Evolutionary conservation across 208 protist genomes (phyloP).

Genomic region (Trypanosoma melophagium): DNA sequence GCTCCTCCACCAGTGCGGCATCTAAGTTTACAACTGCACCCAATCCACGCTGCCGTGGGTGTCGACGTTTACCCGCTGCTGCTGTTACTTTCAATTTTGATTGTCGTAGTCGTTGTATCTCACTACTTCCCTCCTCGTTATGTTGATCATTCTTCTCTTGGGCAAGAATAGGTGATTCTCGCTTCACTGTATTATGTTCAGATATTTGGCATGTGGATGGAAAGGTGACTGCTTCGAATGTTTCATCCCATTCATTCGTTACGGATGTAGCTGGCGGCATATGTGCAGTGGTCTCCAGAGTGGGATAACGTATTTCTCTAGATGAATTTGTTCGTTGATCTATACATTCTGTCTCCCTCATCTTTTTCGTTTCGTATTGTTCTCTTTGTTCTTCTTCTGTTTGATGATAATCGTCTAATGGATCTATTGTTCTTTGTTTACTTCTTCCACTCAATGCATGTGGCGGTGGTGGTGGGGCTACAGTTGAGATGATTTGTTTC

Average conservation of each 20-base stretch:
- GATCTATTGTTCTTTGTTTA: background rate
- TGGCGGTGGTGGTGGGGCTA: slow-evolving; percentile 33
- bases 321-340: too few species aligned
- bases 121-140: background rate
- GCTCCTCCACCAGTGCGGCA: background rate
- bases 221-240: background rate
- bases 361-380: too few species aligned
- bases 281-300: too few species aligned
- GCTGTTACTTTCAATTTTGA: background rate
- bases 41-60: slow-evolving; percentile 14
- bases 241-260: background rate
- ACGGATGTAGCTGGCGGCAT: too few species aligned
- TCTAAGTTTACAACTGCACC: slow-evolving; percentile 23
- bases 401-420: background rate
- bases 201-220: background rate
- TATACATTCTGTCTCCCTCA: too few species aligned
- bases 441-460: background rate
- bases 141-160: background rate
- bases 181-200: background rate
- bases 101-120: background rate
- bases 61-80: slow-evolving; percentile 8
- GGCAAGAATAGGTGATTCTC: background rate
- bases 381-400: background rate
- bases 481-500: slow-evolving; percentile 31
- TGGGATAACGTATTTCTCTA: too few species aligned